Evolutionary conservation across 2,329 filamentous ascomycete species (phyloP), one percentile per base, ranked within the genome.

Genomic region (Fusarium oligoseptatum): DNA sequence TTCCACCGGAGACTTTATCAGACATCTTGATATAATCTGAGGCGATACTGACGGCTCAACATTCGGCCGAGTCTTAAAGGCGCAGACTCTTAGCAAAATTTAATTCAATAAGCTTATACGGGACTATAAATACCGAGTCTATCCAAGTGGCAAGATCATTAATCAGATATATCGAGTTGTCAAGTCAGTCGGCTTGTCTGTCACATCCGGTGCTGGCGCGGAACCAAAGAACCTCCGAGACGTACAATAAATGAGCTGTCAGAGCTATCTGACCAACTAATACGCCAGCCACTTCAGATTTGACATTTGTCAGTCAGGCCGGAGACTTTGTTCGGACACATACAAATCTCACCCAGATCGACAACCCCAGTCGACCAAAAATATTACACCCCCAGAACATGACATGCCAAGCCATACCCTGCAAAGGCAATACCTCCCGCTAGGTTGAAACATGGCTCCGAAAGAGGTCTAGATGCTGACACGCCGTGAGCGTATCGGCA

Each of bases 251-350:
- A 32, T 4, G 17, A 52, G 27, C 27, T 17, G 48, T 7, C 17
- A 32, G 10, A n/a, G 48, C 8, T 32, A 12, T 52, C 48, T 52
- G 10, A 52, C 48, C 17, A 52, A 52, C 27, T 6, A 20, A 29
- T 52, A n/a, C 24, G 27, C 24, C n/a, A n/a, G n/a, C n/a, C n/a
- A n/a, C n/a, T n/a, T n/a, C n/a, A n/a, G n/a, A n/a, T n/a, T n/a
- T n/a, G n/a, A n/a, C n/a, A n/a, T n/a, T n/a, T n/a, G n/a, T n/a
- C n/a, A n/a, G n/a, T n/a, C n/a, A n/a, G n/a, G n/a, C n/a, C 48
- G 50, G 61, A 64, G 61, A 64, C 61, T 43, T 57, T 37, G 41
- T 37, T 43, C 61, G 61, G 61, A 64, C 11, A 56, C 61, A 55
- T 64, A 41, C 34, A 29, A 64, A 20, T 56, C 48, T 39, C 45